These are phyloP conservation scores for Gonium pectorale DNA, from an alignment of 139 green algal genomes.

Conservation along the genomic window DNA sequence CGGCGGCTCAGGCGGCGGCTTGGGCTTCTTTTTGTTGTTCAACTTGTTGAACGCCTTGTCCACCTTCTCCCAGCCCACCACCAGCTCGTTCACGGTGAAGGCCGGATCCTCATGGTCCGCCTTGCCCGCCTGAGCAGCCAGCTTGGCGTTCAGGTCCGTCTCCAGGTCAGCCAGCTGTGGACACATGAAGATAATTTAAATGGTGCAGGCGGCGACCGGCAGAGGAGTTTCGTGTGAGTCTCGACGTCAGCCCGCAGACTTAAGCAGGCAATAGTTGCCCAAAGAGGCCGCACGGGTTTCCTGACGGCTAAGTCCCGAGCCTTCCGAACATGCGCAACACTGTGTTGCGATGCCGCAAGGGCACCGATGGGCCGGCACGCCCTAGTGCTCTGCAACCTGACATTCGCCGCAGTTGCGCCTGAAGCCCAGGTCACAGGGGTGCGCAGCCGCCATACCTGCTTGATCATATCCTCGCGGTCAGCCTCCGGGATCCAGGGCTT, in stretches of 20 bases:
- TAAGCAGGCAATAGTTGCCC: no score
- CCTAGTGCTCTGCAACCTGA: no score
- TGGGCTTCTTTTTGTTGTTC: constrained; percentile 79
- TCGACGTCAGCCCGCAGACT: no score
- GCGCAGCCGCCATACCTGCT: constrained; percentile 66
- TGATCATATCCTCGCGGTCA: constrained; percentile 66
- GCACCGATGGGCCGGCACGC: no score
- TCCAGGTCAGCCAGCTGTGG: constrained; percentile 21
- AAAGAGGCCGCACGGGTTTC: no score
- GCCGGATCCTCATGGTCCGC: constrained; percentile 74
- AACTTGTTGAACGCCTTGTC: constrained; percentile 70
- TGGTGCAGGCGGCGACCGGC: no score
- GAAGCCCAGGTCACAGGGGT: no score
- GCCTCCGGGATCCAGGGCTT: constrained; percentile 90
- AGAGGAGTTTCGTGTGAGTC: no score
- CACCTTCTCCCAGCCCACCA: constrained; percentile 48
- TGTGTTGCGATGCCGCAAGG: no score
- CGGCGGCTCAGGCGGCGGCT: constrained; percentile 55
- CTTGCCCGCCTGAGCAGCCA: constrained; percentile 73
- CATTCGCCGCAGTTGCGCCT: no score
- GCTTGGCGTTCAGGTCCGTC: constrained; percentile 66
- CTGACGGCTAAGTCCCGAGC: no score
- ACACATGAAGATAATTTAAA: neutral
- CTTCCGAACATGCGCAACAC: no score
- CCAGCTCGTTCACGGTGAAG: constrained; percentile 62